phyloP scores from a whole-genome alignment of 2,329 filamentous ascomycete genomes.

The Fusarium multiceps region DNA sequence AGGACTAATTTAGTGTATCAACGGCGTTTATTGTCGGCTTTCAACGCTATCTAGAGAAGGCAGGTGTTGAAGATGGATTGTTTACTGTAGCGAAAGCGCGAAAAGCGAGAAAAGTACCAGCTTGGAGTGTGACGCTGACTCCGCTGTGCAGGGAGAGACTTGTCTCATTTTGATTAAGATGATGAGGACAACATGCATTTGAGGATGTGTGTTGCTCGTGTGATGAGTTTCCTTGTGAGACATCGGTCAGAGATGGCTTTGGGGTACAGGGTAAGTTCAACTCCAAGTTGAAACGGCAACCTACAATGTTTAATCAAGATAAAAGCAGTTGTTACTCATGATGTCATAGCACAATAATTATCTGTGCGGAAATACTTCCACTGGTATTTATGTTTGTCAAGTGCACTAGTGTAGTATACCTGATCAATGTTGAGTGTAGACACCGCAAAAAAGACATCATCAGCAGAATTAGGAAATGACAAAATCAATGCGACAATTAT shows the following conservation, averaged over 20 bases:
- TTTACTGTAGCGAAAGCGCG: constrained; percentile 3
- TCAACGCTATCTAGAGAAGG: not conserved
- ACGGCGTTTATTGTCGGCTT: constrained; percentile 5
- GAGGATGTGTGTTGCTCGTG: not conserved
- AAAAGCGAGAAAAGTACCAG: not conserved
- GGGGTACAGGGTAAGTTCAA: constrained; percentile 8
- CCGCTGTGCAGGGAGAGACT: not conserved
- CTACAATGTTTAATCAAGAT: not conserved
- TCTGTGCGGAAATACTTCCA: not conserved
- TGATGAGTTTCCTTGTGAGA: not conserved
- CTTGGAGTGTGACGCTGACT: not conserved
- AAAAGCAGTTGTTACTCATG: not conserved
- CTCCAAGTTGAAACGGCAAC: not conserved
- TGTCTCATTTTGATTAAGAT: constrained; percentile 8
- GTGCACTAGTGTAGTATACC: not conserved
- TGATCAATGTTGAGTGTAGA: not conserved
- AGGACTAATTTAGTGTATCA: not conserved
- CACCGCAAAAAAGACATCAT: not conserved
- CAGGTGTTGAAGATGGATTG: not conserved
- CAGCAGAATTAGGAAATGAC: no score
- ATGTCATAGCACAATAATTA: not conserved
- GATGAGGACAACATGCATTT: not conserved
- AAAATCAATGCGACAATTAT: not conserved
- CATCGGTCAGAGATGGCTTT: not conserved
- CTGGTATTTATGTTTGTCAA: not conserved